Base-by-base conservation (phyloP, 768 basidiomycete genomes). In the Suillus subalutaceus region DNA sequence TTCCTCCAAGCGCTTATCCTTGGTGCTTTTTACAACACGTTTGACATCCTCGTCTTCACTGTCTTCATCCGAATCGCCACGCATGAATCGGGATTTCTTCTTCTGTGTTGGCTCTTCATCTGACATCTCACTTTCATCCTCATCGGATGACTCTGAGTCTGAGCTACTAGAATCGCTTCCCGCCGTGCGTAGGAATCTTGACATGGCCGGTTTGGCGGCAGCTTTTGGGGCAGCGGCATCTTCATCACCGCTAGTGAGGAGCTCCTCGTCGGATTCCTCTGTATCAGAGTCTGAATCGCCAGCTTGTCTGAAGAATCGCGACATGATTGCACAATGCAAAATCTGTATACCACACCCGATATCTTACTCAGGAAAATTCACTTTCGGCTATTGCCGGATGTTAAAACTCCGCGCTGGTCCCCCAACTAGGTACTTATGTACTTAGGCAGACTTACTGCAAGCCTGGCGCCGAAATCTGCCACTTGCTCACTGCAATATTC, bases 1-100 rank as follows among this genome's bases (percentile, higher is more conserved):
- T 96, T 99, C 97, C 58, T 91, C 94, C 74, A 96, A 78, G 63
- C 96, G 85, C 78, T 94, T 96, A 78, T 96, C 93, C 72, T 91
- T 91, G 48, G 97, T 96, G 74, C 93, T 94, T 66, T 86, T 85
- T 57, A 92, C 86, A 43, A 89, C 87, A 20, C 86, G 85, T 72
- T 84, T 87, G 44, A 88, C 88, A 61, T 90, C 91, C 26, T 91
- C 92, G 55, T 92, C 91, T 16, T 78, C 86, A 69, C 78, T 86
- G 63, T 82, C 86, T 16, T 81, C 83, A 23, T 82, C 84, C 40
- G 82, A 83, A 58, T 84, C 86, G 56, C 78, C 80, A 41, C 74
- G 77, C 59, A 83, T 64, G 70, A 83, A 83, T n/a, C 77, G 69
- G 18, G 77, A 76, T 50, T 78, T 81, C 69, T 81, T 81, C 73